Evolutionary conservation across 306 rosid species (phyloP).

Genomic region (Delonix regia): DNA sequence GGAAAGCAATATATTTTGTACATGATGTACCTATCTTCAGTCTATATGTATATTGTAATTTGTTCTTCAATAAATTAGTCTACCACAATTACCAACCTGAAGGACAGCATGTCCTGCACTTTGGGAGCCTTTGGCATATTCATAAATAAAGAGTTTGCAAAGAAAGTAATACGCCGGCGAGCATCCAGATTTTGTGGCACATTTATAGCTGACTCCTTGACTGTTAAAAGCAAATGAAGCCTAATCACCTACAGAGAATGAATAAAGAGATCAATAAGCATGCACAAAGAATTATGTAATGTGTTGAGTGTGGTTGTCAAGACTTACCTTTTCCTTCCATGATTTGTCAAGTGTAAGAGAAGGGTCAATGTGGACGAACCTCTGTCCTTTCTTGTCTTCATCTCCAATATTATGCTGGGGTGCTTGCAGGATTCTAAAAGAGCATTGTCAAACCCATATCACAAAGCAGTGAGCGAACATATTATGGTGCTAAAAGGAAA

Average conservation of each 20-base stretch:
- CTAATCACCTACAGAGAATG: slow-evolving; percentile 66
- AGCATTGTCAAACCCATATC: slow-evolving; percentile 36
- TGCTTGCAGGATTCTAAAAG: slow-evolving; percentile 56
- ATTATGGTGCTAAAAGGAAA: background rate
- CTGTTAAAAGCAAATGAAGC: slow-evolving; percentile 90
- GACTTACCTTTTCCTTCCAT: slow-evolving; percentile 82
- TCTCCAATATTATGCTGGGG: slow-evolving; percentile 33
- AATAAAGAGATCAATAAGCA: slow-evolving; percentile 39
- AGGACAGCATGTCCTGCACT: slow-evolving; percentile 90
- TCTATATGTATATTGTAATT: background rate
- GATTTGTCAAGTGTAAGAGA: slow-evolving; percentile 29
- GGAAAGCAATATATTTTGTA: background rate
- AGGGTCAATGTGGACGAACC: slow-evolving; percentile 66
- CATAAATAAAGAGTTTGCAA: slow-evolving; percentile 97
- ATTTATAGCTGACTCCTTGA: slow-evolving; percentile 95
- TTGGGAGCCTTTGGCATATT: slow-evolving; percentile 91
- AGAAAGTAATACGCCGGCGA: slow-evolving; percentile 97
- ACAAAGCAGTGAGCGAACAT: slow-evolving; percentile 29
- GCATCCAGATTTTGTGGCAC: slow-evolving; percentile 97
- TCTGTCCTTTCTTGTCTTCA: slow-evolving; percentile 48
- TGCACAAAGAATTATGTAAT: slow-evolving; percentile 21
- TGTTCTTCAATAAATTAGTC: slow-evolving; percentile 10
- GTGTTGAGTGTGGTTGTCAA: slow-evolving; percentile 18
- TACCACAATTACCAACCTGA: slow-evolving; percentile 66
- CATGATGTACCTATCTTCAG: background rate